These are phyloP conservation scores for Geum urbanum DNA, from an alignment of 306 rosid species.

Conservation along the genomic window DNA sequence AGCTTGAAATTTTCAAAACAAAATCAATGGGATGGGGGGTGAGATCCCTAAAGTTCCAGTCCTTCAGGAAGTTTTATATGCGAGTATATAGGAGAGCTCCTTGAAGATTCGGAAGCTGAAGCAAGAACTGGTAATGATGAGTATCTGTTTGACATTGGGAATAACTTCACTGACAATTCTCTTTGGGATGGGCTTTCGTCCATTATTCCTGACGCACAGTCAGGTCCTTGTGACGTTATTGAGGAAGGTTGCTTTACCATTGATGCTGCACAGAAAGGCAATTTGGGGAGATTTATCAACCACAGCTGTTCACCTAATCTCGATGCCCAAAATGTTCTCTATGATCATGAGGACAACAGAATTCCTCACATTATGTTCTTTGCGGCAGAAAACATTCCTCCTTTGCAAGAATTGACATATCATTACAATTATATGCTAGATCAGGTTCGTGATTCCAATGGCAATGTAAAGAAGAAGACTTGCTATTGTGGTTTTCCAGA, in stretches of 20 bases:
- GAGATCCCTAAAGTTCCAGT: constrained; percentile 79
- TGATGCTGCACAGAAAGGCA: constrained; percentile 73
- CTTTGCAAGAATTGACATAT: constrained; percentile 74
- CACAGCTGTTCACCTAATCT: constrained; percentile 96
- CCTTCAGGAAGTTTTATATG: constrained; percentile 92
- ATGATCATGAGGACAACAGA: constrained; percentile 75
- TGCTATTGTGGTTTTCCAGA: constrained; percentile 81
- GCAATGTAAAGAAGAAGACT: constrained; percentile 68
- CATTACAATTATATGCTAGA: constrained; percentile 76
- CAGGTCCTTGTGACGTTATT: constrained; percentile 43
- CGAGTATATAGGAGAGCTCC: constrained; percentile 88
- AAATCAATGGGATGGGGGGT: constrained; percentile 88
- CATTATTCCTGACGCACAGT: constrained; percentile 50
- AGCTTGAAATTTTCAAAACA: constrained; percentile 85
- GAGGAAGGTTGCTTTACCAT: constrained; percentile 70
- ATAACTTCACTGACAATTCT: constrained; percentile 42
- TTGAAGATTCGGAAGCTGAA: constrained; percentile 84
- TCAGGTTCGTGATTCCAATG: constrained; percentile 67
- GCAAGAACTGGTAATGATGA: constrained; percentile 78
- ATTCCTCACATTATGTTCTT: constrained; percentile 91
- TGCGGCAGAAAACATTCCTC: constrained; percentile 95
- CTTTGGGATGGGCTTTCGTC: constrained; percentile 71
- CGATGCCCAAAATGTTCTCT: constrained; percentile 82
- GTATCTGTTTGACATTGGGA: constrained; percentile 88
- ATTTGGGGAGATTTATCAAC: constrained; percentile 87